These are phyloP conservation scores for Lodderomyces margitis DNA, from an alignment of 1,139 yeast species.

Conservation along the genomic window DNA sequence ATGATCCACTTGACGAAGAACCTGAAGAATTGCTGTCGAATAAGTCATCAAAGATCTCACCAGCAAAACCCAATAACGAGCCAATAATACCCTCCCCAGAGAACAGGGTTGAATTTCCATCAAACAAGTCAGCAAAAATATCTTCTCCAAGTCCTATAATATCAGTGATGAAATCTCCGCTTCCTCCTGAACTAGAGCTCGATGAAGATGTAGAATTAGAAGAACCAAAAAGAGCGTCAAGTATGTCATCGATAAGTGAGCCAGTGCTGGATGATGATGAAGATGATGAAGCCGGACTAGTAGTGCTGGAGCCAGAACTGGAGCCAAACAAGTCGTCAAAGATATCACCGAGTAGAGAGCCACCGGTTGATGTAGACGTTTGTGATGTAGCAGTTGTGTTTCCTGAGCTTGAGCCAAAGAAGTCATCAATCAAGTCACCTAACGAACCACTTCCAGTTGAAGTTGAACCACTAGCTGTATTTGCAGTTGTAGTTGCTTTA, in stretches of 20 bases:
- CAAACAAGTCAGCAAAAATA: conserved; percentile 7
- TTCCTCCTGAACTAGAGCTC: conserved; percentile 11
- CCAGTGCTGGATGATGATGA: conserved; percentile 14
- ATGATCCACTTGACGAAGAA: conserved; percentile 15
- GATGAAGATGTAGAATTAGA: conserved; percentile 11
- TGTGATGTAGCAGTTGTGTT: conserved; percentile 13
- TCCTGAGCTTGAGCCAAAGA: conserved; percentile 17
- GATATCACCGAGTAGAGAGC: conserved; percentile 17
- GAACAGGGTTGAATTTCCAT: conserved; percentile 3
- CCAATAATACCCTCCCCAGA: conserved; percentile 8
- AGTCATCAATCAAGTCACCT: conserved; percentile 14
- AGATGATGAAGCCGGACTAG: conserved; percentile 12
- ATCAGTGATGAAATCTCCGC: conserved; percentile 13
- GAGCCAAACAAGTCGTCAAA: conserved; percentile 18
- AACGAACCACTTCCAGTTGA: conserved; percentile 6
- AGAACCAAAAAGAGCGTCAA: conserved; percentile 17
- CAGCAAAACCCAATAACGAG: conserved; percentile 11
- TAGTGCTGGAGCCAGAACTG: conserved; percentile 10
- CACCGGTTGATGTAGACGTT: conserved; percentile 14
- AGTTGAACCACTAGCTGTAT: neutral
- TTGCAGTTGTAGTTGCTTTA: conserved; percentile 4
- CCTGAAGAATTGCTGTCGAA: conserved; percentile 17
- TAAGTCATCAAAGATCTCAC: conserved; percentile 14
- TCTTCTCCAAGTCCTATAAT: conserved; percentile 12
- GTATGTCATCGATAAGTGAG: conserved; percentile 14